phyloP scores from a whole-genome alignment of 257 asterid species.

The Petrea volubilis region DNA sequence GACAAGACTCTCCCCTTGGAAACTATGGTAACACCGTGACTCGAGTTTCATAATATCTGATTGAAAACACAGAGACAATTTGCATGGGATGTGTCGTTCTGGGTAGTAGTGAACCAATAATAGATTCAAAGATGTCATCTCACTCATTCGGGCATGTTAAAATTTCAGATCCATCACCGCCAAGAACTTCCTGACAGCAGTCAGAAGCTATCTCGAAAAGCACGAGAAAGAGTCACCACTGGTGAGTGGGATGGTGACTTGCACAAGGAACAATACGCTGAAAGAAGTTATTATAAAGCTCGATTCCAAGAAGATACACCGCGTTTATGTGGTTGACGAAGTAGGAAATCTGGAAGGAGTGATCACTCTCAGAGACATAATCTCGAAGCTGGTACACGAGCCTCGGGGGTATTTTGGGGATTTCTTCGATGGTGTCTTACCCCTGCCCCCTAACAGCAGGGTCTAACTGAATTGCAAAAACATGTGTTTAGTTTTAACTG shows the following conservation, averaged over 20 bases:
- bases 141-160: conserved; percentile 4
- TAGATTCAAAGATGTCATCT: not conserved
- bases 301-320: conserved; percentile 75
- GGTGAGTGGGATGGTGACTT: conserved; percentile 71
- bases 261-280: conserved; percentile 58
- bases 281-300: conserved; percentile 74
- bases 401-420: conserved; percentile 99
- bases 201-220: conserved; percentile 54
- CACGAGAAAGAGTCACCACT: conserved; percentile 44
- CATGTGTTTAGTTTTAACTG: not conserved
- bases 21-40: too few species aligned
- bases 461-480: conserved; percentile 42
- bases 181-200: conserved; percentile 75
- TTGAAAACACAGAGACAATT: too few species aligned
- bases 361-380: conserved; percentile 89
- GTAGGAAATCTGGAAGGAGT: conserved; percentile 79
- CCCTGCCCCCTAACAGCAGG: conserved; percentile 87
- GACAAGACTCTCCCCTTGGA: too few species aligned
- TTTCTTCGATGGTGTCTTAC: conserved; percentile 97
- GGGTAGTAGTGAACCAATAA: too few species aligned
- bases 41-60: too few species aligned
- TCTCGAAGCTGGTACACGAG: conserved; percentile 91
- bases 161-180: conserved; percentile 81
- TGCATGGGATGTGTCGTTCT: too few species aligned
- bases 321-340: conserved; percentile 79